Evolutionary conservation across 805 yeast species (phyloP).

Genomic region (Cephaloascus albidus): DNA sequence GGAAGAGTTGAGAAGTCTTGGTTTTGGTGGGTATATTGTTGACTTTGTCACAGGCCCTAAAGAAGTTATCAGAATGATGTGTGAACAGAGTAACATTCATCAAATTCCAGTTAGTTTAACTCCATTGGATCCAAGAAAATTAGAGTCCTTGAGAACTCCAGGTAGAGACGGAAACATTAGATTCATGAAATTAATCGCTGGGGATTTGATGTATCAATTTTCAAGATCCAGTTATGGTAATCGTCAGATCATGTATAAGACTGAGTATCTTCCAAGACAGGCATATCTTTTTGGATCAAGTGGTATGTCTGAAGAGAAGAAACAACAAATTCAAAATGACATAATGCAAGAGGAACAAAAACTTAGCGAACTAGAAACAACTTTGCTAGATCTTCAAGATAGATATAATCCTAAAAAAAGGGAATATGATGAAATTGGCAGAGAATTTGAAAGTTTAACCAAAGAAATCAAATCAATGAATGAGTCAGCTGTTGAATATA

Average conservation of each 20-base stretch:
- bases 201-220: conserved; percentile 40
- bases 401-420: neutral
- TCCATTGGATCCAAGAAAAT: conserved; percentile 31
- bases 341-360: neutral
- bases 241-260: conserved; percentile 36
- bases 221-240: conserved; percentile 57
- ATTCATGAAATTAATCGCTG: conserved; percentile 53
- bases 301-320: conserved; percentile 19
- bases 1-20: conserved; percentile 32
- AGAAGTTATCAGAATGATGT: conserved; percentile 63
- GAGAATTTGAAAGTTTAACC: conserved; percentile 2
- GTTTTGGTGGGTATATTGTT: conserved; percentile 73
- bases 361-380: conserved; percentile 1
- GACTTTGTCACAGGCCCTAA: conserved; percentile 71
- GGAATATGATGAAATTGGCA: conserved; percentile 1
- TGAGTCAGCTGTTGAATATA: conserved; percentile 9
- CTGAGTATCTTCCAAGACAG: conserved; percentile 21
- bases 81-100: conserved; percentile 40
- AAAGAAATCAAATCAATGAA: conserved; percentile 7
- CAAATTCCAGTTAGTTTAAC: conserved; percentile 53
- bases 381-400: too few relatives aligned
- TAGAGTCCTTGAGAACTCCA: conserved; percentile 21
- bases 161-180: conserved; percentile 28
- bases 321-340: conserved; percentile 1
- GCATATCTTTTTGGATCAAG: conserved; percentile 20